These are phyloP conservation scores for Trichoderma oligosporum DNA, from an alignment of 2,329 filamentous ascomycete genomes.

Conservation along the genomic window DNA sequence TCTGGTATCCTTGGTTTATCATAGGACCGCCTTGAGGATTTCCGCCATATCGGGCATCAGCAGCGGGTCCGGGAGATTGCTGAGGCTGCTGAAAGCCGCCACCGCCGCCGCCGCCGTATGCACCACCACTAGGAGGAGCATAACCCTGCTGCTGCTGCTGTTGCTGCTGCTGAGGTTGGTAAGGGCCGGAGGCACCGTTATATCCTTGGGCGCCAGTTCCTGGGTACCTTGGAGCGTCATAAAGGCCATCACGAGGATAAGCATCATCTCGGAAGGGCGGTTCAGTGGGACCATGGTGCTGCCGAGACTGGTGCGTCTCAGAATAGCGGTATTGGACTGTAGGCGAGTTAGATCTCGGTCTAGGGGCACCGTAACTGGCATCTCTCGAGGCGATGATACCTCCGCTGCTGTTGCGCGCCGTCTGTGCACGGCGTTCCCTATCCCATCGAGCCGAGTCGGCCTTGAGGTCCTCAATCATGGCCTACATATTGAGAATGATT, in stretches of 20 bases:
- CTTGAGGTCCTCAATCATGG: slow-evolving; percentile 61
- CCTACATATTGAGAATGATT: slow-evolving; percentile 36
- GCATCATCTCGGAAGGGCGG: slow-evolving; percentile 35
- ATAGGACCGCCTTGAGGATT: slow-evolving; percentile 29
- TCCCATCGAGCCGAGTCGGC: slow-evolving; percentile 61
- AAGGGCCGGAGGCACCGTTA: slow-evolving; percentile 42
- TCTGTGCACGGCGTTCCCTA: slow-evolving; percentile 55
- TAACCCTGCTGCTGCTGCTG: slow-evolving; percentile 23
- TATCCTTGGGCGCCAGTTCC: slow-evolving; percentile 49
- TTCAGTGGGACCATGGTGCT: slow-evolving; percentile 47
- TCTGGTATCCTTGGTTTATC: slow-evolving; percentile 33
- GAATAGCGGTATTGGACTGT: slow-evolving; percentile 57
- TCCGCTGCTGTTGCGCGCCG: slow-evolving; percentile 51
- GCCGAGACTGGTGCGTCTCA: slow-evolving; percentile 47
- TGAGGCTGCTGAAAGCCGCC: slow-evolving; percentile 32
- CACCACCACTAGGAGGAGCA: slow-evolving; percentile 31
- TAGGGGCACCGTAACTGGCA: slow-evolving; percentile 44
- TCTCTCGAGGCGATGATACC: slow-evolving; percentile 55
- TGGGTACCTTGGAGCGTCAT: slow-evolving; percentile 47
- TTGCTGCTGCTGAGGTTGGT: slow-evolving; percentile 25
- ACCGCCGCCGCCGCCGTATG: slow-evolving; percentile 29
- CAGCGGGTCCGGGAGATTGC: slow-evolving; percentile 31
- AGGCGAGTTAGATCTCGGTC: slow-evolving; percentile 55
- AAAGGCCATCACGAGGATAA: slow-evolving; percentile 41
- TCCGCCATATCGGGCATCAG: slow-evolving; percentile 34